Percentiles rank a stretch among this genome's conserved stretches.
These are phyloP conservation scores for Chionographis japonica DNA, from an alignment of 106 monocot genomes.

Conservation along the genomic window DNA sequence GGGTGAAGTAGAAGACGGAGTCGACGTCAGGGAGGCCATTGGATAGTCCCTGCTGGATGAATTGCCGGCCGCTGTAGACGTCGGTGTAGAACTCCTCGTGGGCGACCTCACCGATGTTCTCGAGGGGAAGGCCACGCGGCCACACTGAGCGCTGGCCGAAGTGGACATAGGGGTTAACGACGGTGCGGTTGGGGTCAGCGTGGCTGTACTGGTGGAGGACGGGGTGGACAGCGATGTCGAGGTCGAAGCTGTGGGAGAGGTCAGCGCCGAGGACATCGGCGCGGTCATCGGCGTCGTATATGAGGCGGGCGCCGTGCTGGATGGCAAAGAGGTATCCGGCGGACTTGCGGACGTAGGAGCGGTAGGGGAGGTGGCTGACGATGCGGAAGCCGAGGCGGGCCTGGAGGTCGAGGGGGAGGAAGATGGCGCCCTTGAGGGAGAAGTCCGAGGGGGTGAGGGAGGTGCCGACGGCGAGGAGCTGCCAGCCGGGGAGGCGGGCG, in stretches of 20 bases:
- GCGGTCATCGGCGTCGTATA: constrained; percentile 29
- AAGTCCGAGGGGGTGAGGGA: constrained; percentile 24
- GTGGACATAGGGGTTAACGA: constrained; percentile 88
- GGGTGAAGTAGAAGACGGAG: constrained; percentile 89
- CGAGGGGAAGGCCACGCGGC: constrained; percentile 85
- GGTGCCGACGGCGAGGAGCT: constrained; percentile 35
- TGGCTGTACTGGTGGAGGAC: constrained; percentile 90
- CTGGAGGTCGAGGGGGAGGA: constrained; percentile 39
- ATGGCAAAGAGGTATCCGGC: constrained; percentile 41
- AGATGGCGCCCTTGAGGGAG: constrained; percentile 34
- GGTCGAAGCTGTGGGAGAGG: constrained; percentile 17
- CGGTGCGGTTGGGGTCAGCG: constrained; percentile 68
- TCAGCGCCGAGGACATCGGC: constrained; percentile 23
- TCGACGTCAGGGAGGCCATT: constrained; percentile 90
- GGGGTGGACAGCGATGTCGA: constrained; percentile 22
- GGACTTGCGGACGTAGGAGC: constrained; percentile 17
- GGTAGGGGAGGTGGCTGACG: constrained; percentile 16
- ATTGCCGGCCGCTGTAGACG: constrained; percentile 72
- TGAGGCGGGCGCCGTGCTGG: constrained; percentile 28
- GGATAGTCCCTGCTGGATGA: constrained; percentile 95
- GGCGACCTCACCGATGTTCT: constrained; percentile 60
- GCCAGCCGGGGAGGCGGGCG: constrained; percentile 33
- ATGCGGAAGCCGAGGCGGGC: constrained; percentile 27
- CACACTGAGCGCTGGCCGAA: constrained; percentile 96
- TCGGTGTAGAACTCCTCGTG: constrained; percentile 93